Evolutionary conservation across 2,329 filamentous ascomycete species (phyloP), one percentile per base, ranked within the genome.

Genomic region (Sporothrix globosa): DNA sequence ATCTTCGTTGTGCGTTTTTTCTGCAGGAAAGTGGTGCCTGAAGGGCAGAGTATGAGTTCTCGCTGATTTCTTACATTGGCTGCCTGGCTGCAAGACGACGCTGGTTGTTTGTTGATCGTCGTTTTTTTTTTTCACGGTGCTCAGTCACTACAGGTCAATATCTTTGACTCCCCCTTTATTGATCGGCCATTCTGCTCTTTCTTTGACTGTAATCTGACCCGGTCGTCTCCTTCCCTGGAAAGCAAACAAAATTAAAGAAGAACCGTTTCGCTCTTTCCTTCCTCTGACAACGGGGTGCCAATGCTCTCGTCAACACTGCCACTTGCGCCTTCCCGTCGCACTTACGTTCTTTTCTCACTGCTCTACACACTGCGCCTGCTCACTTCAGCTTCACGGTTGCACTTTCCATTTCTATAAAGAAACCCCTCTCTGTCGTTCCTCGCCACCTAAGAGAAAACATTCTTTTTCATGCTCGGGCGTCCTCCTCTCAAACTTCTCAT

Each of bases 361-460:
- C 48, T 19, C 48, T 50, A n/a, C 53, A 54, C 21, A 14, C 19
- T 21, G 19, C 48, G n/a, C 14, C 17, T 48, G 14, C 46, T 48
- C 14, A 19, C 46, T 7, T 7, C 9, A 14, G 19, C 14, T 58
- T 58, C 27, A 58, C 6, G 17, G 54, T n/a, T 11, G 58, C 58
- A 19, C 58, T 46, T 63, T 63, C 56, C 27, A 17, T 63, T 46
- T 27, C 44, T 63, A 63, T 63, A 63, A 46, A 63, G 56, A 63
- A 63, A 61, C 21, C 39, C 58, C 34, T n/a, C n/a, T 21, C 17
- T 44, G 24, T 56, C 56, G 5, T 7, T 41, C 34, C 56, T 3
- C 58, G 58, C 39, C 58, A 27, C 39, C 44, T 61, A 17, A n/a
- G 58, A 17, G 39, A 44, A 46, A n/a, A 14, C 44, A 3, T 50